phyloP scores from a whole-genome alignment of 2,329 filamentous ascomycete genomes.

The Lithohypha guttulata region DNA sequence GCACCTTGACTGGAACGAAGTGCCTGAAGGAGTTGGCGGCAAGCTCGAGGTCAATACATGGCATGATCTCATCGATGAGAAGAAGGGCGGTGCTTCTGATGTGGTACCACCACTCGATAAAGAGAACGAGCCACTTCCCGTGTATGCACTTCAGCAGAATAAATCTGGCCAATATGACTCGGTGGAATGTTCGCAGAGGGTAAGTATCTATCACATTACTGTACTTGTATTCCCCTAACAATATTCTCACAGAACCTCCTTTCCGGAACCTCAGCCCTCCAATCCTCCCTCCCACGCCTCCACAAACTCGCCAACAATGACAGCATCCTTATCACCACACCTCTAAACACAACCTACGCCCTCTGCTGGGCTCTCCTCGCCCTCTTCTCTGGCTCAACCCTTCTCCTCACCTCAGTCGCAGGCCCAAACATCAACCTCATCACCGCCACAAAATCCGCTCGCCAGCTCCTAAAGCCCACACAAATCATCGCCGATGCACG shows the following conservation, averaged over 20 bases:
- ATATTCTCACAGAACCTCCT: constrained; percentile 56
- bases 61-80: constrained; percentile 75
- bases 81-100: constrained; percentile 44
- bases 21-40: constrained; percentile 64
- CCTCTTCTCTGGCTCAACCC: constrained; percentile 70
- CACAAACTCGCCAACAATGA: constrained; percentile 67
- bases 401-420: constrained; percentile 82
- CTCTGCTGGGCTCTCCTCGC: constrained; percentile 71
- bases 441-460: constrained; percentile 46
- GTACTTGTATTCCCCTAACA: constrained; percentile 11
- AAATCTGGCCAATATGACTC: constrained; percentile 50
- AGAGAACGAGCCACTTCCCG: constrained; percentile 36
- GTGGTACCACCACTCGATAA: constrained; percentile 56
- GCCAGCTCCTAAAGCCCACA: constrained; percentile 52
- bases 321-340: constrained; percentile 73
- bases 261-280: constrained; percentile 70
- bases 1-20: constrained; percentile 92
- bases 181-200: constrained; percentile 65
- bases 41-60: constrained; percentile 77
- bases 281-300: constrained; percentile 61
- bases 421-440: constrained; percentile 63
- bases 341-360: constrained; percentile 67
- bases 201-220: constrained; percentile 24
- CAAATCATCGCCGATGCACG: constrained; percentile 39
- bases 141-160: constrained; percentile 33